Evolutionary conservation across 495 filamentous ascomycete species (phyloP).

Genomic region (Penicillium paxilli): DNA sequence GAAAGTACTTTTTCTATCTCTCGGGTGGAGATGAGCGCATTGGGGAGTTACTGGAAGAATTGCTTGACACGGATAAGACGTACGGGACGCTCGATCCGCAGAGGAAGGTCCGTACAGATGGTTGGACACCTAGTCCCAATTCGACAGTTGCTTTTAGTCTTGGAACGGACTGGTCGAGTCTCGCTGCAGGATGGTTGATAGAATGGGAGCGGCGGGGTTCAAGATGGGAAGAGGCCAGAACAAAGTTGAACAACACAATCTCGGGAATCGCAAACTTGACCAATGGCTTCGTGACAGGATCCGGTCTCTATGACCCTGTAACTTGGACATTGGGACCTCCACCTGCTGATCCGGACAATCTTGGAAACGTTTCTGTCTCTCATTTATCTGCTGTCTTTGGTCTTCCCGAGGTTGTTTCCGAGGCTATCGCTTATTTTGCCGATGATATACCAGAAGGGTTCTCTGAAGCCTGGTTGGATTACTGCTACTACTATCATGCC

Average conservation of each 20-base stretch:
- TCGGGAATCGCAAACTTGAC: conserved; percentile 42
- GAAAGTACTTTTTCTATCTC: conserved; percentile 47
- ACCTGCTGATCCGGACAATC: conserved; percentile 38
- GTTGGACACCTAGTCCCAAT: conserved; percentile 40
- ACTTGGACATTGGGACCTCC: conserved; percentile 42
- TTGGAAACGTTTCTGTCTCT: conserved; percentile 37
- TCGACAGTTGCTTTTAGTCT: conserved; percentile 38
- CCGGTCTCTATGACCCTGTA: conserved; percentile 40
- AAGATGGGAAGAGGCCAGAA: conserved; percentile 40
- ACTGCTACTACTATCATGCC: conserved; percentile 42
- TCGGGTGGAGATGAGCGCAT: conserved; percentile 45
- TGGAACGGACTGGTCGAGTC: conserved; percentile 48
- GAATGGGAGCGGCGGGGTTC: conserved; percentile 48
- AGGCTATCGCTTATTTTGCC: conserved; percentile 35
- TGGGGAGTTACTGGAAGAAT: conserved; percentile 43
- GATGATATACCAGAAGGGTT: conserved; percentile 26
- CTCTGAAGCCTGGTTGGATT: conserved; percentile 44
- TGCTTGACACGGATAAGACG: conserved; percentile 33
- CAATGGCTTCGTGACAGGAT: conserved; percentile 49
- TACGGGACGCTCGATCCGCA: conserved; percentile 45
- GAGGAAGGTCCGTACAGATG: conserved; percentile 46
- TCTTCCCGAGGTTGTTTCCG: conserved; percentile 42
- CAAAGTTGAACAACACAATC: conserved; percentile 37
- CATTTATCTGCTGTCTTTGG: conserved; percentile 50
- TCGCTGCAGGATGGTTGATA: conserved; percentile 46